Base-by-base conservation (phyloP, 306 rosid genomes). In the Vigna trinervia region DNA sequence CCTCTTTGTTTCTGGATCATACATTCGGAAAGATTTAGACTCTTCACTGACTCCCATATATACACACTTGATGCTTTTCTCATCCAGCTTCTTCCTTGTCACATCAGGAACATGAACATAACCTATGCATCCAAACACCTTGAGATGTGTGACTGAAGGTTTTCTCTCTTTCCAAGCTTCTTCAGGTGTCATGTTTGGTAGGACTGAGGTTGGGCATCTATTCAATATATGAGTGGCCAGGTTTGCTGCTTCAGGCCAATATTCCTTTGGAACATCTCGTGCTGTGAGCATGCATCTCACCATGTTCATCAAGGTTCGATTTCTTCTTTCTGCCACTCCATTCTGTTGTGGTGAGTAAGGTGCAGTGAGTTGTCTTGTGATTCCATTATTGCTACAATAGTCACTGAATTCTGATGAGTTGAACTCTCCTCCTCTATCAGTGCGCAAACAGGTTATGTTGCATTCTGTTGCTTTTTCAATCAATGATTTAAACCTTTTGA, bases 231-330 rank as follows among this genome's bases (percentile, higher is more conserved):
- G 57, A 51, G 57, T 51, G 22, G 10, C 57, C 4, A 51, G 10
- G 52, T 47, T 47, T 47, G 17, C 17, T 47, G 6, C 52, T 13
- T 47, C 17, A 1, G 17, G 17, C 52, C 57, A 51, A n/a, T 15
- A 63, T 13, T 36, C 48, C 6, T 63, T 63, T 63, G 69, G 69
- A 63, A 63, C 48, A 63, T 63, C 47, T 63, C 47, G 28, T 63
- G 69, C 30, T 15, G 69, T 9, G 2, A 51, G 22, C 43, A 38
- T 38, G 1, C 43, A 38, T 38, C 10, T 38, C 43, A 38, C 43
- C 10, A 38, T 38, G 7, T n/a, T 51, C 57, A 51, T 14, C 57
- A 51, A 51, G 22, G 57, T 51, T 5, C 10, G 22, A 3, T 51
- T 51, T 51, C 57, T 15, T 51, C 22, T 51, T 51, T 51, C 20